phyloP scores from a whole-genome alignment of 306 rosid genomes.

The Calophaca sinica region DNA sequence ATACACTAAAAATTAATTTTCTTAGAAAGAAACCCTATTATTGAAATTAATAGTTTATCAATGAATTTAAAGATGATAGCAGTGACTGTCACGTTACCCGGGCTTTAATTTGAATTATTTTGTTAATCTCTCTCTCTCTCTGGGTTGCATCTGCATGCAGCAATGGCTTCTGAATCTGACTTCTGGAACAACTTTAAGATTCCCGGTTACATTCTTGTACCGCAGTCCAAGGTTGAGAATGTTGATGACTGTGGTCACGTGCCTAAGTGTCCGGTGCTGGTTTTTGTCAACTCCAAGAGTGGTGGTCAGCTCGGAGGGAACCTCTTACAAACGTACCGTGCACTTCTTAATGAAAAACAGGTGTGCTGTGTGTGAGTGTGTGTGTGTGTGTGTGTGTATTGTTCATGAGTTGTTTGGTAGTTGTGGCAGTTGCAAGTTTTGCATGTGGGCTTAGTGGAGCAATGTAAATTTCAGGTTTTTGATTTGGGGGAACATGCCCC shows the following conservation, averaged over 20 bases:
- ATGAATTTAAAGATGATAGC: neutral
- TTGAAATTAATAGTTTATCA: neutral
- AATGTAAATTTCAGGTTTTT: constrained; percentile 68
- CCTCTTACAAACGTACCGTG: constrained; percentile 66
- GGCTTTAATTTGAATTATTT: neutral
- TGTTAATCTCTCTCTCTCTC: neutral
- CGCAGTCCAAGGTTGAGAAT: constrained; percentile 53
- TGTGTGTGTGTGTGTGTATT: neutral
- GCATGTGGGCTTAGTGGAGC: constrained; percentile 39
- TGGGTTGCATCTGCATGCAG: constrained; percentile 46
- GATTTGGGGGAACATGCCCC: constrained; percentile 89
- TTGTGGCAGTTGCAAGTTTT: neutral
- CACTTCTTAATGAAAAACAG: constrained; percentile 74
- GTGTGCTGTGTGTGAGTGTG: constrained; percentile 38
- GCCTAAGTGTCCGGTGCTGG: constrained; percentile 77
- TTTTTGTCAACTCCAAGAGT: constrained; percentile 88
- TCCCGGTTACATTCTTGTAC: constrained; percentile 70
- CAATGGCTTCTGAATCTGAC: constrained; percentile 50
- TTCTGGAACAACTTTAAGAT: constrained; percentile 65
- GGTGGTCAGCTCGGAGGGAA: constrained; percentile 98
- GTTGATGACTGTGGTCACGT: constrained; percentile 32
- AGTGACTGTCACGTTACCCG: neutral
- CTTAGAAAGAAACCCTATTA: no score
- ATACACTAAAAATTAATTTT: no score
- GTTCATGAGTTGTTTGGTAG: neutral